phyloP scores from a whole-genome alignment of 1,284 basidiomycete genomes.

The Clitocybe nebularis region DNA sequence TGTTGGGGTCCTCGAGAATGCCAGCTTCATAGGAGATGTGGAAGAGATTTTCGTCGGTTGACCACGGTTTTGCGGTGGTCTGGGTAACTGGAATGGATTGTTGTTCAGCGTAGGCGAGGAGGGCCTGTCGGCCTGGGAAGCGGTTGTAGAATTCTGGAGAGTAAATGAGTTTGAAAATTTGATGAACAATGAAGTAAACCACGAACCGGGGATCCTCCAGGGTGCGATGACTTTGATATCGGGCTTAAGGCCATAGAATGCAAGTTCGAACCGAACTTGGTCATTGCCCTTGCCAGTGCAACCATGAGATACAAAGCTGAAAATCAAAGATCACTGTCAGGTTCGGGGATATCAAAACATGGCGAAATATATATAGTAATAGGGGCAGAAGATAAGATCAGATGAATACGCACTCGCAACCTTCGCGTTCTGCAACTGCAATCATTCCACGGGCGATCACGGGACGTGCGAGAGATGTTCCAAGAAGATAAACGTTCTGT shows the following conservation, averaged over 20 bases:
- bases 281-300: conserved; percentile 99
- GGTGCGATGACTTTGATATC: conserved; percentile 99
- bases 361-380: neutral
- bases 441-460: conserved; percentile 99
- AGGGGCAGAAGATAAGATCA: neutral
- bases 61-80: conserved; percentile 98
- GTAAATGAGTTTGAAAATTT: neutral
- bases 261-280: conserved; percentile 98
- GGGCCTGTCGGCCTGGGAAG: conserved; percentile 92
- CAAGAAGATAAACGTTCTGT: conserved; percentile 95
- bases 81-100: conserved; percentile 93
- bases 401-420: conserved; percentile 77
- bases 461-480: conserved; percentile 95
- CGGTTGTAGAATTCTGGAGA: conserved; percentile 89
- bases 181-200: neutral
- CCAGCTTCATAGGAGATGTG: conserved; percentile 99
- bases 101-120: conserved; percentile 87
- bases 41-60: conserved; percentile 98
- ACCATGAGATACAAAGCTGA: conserved; percentile 92
- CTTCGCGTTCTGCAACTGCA: conserved; percentile 83
- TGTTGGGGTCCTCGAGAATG: conserved; percentile 96
- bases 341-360: conserved; percentile 2
- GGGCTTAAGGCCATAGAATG: conserved; percentile 98
- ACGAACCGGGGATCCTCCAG: conserved; percentile 88
- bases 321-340: conserved; percentile 4